phyloP scores from a whole-genome alignment of 1,284 basidiomycete species.

The Leccinum solheimii region DNA sequence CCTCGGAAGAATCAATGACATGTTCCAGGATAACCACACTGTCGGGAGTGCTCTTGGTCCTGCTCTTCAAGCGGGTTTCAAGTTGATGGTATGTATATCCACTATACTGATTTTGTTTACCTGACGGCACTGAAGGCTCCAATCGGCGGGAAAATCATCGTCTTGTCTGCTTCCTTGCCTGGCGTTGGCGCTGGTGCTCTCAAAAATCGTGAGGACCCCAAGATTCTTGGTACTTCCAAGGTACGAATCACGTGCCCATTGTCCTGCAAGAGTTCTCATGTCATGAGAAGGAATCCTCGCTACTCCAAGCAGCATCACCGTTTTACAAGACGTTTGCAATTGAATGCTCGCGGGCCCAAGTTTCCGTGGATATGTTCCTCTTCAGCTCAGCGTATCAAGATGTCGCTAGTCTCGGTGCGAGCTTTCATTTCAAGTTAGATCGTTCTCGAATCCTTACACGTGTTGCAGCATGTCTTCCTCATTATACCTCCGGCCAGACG shows the following conservation, averaged over 20 bases:
- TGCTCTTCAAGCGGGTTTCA: conserved; percentile 93
- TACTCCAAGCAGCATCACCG: conserved; percentile 85
- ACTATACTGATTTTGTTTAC: not conserved
- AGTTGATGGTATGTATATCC: conserved; percentile 70
- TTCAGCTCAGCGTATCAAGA: conserved; percentile 95
- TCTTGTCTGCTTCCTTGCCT: conserved; percentile 86
- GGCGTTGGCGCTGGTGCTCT: conserved; percentile 89
- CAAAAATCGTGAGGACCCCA: conserved; percentile 96
- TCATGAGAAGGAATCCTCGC: conserved; percentile 67
- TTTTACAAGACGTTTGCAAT: conserved; percentile 99
- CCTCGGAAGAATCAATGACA: conserved; percentile 83
- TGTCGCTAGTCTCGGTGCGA: conserved; percentile 84
- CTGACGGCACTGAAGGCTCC: conserved; percentile 52
- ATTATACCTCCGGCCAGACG: conserved; percentile 97
- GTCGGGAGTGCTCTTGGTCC: conserved; percentile 96
- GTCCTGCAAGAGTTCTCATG: conserved; percentile 10
- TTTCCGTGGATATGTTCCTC: conserved; percentile 99
- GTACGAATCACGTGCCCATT: conserved; percentile 38
- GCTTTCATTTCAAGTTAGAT: not conserved
- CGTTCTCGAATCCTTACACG: conserved; percentile 9
- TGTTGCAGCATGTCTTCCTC: conserved; percentile 78
- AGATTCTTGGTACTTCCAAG: conserved; percentile 93
- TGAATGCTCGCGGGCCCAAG: conserved; percentile 95
- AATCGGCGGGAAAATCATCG: conserved; percentile 95
- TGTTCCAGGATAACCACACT: conserved; percentile 94